Base-by-base conservation (phyloP, 805 yeast genomes). In the Metschnikowia anglica region DNA sequence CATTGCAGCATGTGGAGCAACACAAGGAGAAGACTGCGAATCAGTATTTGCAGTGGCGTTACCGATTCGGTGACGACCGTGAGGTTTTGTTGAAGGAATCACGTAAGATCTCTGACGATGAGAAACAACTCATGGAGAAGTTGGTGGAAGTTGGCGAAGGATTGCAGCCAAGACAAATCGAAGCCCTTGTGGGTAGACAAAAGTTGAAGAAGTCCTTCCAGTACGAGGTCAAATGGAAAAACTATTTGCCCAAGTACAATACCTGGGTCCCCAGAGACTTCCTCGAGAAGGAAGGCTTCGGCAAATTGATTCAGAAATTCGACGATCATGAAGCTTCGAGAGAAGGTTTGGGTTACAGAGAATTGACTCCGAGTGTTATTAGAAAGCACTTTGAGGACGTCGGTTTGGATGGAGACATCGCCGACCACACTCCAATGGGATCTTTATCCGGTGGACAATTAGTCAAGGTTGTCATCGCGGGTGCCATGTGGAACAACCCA, bases 401-500 rank as follows among this genome's bases (percentile, higher is more conserved):
- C 58, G 99, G 99, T 47, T 76, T 91, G 54, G 99, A 93, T 59
- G 95, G 97, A 55, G 99, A 91, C 60, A 90, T 91, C 70, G 98
- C 98, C 28, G 97, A 93, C 66, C 98, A 91, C 67, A 91, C 97
- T 15, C 97, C 97, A 41, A 73, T 91, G 79, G 97, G 98, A 18
- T 88, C 96, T 5, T 75, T 91, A 51, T 89, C 97, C 19, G 99
- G 99, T 64, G 99, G 99, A 59, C 99, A 91, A 73, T 78, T 91
- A 63, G 99, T 91, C 48, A 91, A 91, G 70, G 98, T 91, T 51
- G 99, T 91, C 47, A 91, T 91, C 72, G 98, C 98, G 11, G 99
- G 98, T 70, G 97, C 98, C 52, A 91, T 91, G 93, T 91, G 99
- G 99, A 91, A 93, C 71, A 93, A 91, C 63, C 99, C 99, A 15